Conservation (phyloP, 768 basidiomycete species). For the Calocera viscosa region DNA sequence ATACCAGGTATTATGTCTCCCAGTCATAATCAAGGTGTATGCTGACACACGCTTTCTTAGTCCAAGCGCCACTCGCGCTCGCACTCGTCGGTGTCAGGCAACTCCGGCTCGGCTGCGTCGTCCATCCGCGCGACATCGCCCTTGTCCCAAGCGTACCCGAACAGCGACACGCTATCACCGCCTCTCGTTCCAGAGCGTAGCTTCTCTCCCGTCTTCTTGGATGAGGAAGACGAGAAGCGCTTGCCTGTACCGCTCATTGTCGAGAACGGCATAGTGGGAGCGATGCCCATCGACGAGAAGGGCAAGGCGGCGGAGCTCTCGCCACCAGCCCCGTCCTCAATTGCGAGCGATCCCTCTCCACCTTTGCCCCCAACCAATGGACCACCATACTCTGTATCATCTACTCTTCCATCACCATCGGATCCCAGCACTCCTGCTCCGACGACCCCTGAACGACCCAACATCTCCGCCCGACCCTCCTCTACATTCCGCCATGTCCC, state of each 20-base stretch:
- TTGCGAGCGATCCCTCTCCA: neutral
- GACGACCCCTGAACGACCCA: neutral
- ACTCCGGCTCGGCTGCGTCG: neutral
- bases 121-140: neutral
- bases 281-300: neutral
- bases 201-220: neutral
- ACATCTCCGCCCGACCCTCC: neutral
- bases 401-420: neutral
- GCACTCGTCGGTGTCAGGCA: neutral
- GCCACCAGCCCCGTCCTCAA: neutral
- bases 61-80: conserved; percentile 3
- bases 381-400: neutral
- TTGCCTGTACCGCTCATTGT: neutral
- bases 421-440: neutral
- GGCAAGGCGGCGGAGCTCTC: too few relatives aligned
- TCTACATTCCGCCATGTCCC: conserved; percentile 2
- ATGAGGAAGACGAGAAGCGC: neutral
- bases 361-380: neutral
- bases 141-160: neutral
- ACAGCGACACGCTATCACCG: neutral
- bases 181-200: neutral
- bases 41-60: neutral
- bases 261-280: neutral
- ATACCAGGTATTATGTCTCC: neutral
- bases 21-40: neutral